These are phyloP conservation scores for Umbelopsis vinacea DNA, from an alignment of 192 early-diverging fungal species.

Conservation along the genomic window DNA sequence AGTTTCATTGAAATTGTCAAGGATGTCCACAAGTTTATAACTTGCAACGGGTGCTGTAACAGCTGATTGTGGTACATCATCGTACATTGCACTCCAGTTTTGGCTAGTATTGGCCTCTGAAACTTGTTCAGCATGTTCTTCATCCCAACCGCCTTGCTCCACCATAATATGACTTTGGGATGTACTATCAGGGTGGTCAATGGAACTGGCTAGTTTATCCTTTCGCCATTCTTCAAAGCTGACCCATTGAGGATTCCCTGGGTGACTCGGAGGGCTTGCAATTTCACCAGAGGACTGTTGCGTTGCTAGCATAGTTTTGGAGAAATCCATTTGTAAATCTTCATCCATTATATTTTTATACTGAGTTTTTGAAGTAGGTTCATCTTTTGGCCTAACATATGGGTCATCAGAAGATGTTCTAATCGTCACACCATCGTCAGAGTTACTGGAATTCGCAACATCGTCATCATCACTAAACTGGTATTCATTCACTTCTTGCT, in stretches of 20 bases:
- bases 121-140: background rate
- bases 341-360: slow-evolving; percentile 5
- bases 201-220: background rate
- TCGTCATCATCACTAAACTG: slow-evolving; percentile 10
- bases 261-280: background rate
- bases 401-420: background rate
- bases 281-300: background rate
- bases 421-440: slow-evolving; percentile 1
- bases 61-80: background rate
- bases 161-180: background rate
- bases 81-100: background rate
- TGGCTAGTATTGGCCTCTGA: background rate
- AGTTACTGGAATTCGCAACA: background rate
- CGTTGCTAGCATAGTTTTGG: background rate
- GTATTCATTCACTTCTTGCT: background rate
- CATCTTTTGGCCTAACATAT: background rate
- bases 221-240: background rate
- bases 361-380: background rate
- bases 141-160: slow-evolving; percentile 11
- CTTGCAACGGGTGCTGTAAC: background rate
- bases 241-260: slow-evolving; percentile 10
- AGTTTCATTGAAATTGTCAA: slow-evolving; percentile 2
- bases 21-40: slow-evolving; percentile 4
- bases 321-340: background rate
- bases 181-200: slow-evolving; percentile 2